These are phyloP conservation scores for Starmerella stellata DNA, from an alignment of 805 yeast genomes.

Conservation along the genomic window DNA sequence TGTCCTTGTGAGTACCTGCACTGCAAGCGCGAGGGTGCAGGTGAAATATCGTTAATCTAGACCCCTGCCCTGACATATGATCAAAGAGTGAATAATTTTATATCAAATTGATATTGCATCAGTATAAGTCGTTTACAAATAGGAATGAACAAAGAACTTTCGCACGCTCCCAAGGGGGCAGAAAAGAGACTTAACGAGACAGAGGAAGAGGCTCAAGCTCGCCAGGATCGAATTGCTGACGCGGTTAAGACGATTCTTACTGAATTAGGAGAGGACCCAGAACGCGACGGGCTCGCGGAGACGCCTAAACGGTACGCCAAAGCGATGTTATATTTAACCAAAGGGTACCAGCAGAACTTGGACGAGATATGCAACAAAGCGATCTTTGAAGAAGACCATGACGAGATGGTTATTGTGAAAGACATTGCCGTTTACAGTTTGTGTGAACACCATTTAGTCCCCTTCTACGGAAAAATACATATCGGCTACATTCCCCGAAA, in stretches of 20 bases:
- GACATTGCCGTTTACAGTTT: constrained; percentile 83
- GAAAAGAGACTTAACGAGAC: constrained; percentile 53
- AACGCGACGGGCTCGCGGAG: constrained; percentile 74
- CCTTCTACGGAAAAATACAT: constrained; percentile 91
- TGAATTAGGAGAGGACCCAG: constrained; percentile 82
- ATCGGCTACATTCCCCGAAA: constrained; percentile 96
- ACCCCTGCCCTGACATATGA: too few relatives aligned
- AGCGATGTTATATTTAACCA: constrained; percentile 89
- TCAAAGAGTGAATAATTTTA: neutral
- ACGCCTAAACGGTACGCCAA: constrained; percentile 94
- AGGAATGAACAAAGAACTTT: neutral
- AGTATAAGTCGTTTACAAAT: neutral
- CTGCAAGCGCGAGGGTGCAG: too few relatives aligned
- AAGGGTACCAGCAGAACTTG: constrained; percentile 90
- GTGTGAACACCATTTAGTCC: constrained; percentile 96
- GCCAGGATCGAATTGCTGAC: constrained; percentile 61
- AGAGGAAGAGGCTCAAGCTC: constrained; percentile 41
- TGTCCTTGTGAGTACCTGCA: too few relatives aligned
- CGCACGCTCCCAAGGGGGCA: constrained; percentile 82
- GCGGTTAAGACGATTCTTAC: constrained; percentile 57
- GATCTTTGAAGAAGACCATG: constrained; percentile 94
- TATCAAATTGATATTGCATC: too few relatives aligned
- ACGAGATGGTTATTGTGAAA: constrained; percentile 94
- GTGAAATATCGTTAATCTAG: too few relatives aligned
- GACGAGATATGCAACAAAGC: constrained; percentile 85